Evolutionary conservation across 768 basidiomycete genomes (phyloP), one percentile per base, ranked within the genome.

Genomic region (Pholiota microspora): DNA sequence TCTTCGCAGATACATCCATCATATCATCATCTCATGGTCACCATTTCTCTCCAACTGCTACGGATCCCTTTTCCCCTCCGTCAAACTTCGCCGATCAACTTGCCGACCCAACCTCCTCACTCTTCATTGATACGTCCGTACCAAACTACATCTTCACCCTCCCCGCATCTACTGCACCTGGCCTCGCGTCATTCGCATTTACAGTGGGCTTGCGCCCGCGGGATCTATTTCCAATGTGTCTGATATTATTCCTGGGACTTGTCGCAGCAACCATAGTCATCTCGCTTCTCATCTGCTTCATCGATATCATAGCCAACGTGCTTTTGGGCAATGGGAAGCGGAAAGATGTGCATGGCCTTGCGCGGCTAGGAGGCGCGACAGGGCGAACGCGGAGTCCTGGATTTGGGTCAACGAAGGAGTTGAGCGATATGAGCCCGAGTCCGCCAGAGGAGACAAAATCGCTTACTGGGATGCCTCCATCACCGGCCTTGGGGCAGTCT

Each of bases 181-280:
- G 96, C 2, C 85, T 99, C 42, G 75, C 83, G 13, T 86, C 89
- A 2, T 95, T 95, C 66, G 91, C 94, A 1, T 87, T 86, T 64
- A 80, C 90, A 10, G 73, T 96, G 36, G 97, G 96, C 27, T 66
- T 98, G 4, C 83, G 84, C 10, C 89, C 90, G 1, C 78, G 85
- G 63, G 89, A 97, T 64, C 77, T 94, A 45, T 92, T 97, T 64
- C 81, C 81, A 18, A 85, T 88, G 49, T 94, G 90, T 68, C 72
- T 94, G n/a, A 73, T 83, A 34, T 71, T 98, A 50, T 96, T 97
- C 73, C 80, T 97, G 47, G 78, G 81, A 16, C 86, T 97, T 59
- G 70, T 89, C 27, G 90, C 82, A 0, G 86, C 75, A 8, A 83
- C 86, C n/a, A 80, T 92, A 58, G 71, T 79, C 15, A 64, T 93